These are phyloP conservation scores for Persicaria tinctoria DNA, from an alignment of 148 eudicot species.

Conservation along the genomic window DNA sequence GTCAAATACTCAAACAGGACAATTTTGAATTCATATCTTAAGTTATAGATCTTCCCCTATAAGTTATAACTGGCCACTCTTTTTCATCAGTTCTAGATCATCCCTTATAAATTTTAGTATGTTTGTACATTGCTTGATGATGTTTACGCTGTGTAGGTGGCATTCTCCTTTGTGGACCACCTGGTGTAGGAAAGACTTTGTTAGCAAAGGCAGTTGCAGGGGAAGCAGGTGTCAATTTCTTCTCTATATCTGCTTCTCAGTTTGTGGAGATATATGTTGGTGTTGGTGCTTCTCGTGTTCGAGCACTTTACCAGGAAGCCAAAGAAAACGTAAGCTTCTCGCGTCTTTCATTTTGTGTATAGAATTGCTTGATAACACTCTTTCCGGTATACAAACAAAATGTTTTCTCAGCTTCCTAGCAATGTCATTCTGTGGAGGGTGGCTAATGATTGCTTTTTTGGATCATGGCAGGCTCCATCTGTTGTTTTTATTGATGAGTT, in stretches of 20 bases:
- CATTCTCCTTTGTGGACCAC: slow-evolving; percentile 94
- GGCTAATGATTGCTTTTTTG: neutral
- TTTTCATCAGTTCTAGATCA: neutral
- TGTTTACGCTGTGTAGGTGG: slow-evolving; percentile 47
- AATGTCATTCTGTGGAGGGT: neutral
- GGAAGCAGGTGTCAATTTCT: slow-evolving; percentile 96
- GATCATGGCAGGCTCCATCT: slow-evolving; percentile 66
- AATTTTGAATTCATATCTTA: neutral
- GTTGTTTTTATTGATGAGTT: slow-evolving; percentile 97
- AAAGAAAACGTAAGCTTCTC: slow-evolving; percentile 58
- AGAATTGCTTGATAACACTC: neutral
- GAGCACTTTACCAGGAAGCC: slow-evolving; percentile 94
- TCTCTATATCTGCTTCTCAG: slow-evolving; percentile 94
- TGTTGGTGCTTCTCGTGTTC: slow-evolving; percentile 95
- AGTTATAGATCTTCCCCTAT: too few species aligned
- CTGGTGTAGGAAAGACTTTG: slow-evolving; percentile 96
- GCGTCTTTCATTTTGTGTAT: neutral
- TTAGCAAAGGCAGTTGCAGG: slow-evolving; percentile 98
- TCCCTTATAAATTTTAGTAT: too few species aligned
- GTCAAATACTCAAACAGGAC: neutral
- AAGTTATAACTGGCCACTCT: too few species aligned
- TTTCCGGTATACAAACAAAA: neutral
- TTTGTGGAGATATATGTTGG: slow-evolving; percentile 98
- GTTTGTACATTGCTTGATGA: slow-evolving; percentile 8
- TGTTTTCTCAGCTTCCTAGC: neutral